Evolutionary conservation across 2,329 filamentous ascomycete species (phyloP).

Genomic region (Talaromyces sp.): DNA sequence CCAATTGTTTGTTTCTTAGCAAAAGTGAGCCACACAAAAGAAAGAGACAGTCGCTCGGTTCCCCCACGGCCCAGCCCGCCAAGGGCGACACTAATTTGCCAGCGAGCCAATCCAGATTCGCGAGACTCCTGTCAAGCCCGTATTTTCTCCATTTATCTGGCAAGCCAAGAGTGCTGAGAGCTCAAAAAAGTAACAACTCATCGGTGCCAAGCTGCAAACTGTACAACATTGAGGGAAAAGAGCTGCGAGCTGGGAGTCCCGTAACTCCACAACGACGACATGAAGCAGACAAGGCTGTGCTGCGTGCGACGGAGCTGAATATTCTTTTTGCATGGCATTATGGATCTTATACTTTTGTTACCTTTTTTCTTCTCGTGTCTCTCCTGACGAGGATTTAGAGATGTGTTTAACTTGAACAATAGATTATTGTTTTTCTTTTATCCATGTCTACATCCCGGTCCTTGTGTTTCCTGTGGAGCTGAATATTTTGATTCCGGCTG

Average conservation of each 20-base stretch:
- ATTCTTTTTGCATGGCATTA: background rate
- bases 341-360: background rate
- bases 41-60: background rate
- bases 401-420: background rate
- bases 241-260: background rate
- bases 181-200: conserved; percentile 2
- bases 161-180: conserved; percentile 3
- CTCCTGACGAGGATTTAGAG: background rate
- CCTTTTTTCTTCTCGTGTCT: background rate
- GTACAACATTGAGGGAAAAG: background rate
- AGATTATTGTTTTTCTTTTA: background rate
- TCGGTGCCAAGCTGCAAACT: conserved; percentile 2
- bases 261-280: conserved; percentile 2
- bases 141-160: background rate
- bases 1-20: background rate
- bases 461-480: background rate
- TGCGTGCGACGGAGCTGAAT: background rate
- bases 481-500: background rate
- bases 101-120: background rate
- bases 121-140: background rate
- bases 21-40: background rate
- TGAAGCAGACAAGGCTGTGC: background rate
- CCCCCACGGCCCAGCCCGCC: conserved; percentile 1
- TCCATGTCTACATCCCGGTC: background rate
- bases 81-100: background rate